A percentile compares a stretch with the other conserved stretches of the same genome.
These are phyloP conservation scores for Jackrogersella multiformis DNA, from an alignment of 495 filamentous ascomycete species.

Conservation along the genomic window DNA sequence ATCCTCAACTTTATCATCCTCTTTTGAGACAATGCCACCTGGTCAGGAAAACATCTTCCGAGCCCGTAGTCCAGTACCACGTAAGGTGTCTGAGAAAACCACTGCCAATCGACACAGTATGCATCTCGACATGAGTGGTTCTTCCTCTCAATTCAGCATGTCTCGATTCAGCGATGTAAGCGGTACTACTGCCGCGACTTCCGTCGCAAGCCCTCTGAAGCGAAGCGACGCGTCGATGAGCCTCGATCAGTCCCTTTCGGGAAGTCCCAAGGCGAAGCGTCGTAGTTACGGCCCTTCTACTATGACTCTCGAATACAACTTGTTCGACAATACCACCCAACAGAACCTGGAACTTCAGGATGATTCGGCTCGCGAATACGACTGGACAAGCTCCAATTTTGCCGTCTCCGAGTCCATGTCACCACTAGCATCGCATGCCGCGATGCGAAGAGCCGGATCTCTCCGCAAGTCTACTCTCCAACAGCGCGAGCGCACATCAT, in stretches of 20 bases:
- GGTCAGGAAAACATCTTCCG: slow-evolving; percentile 66
- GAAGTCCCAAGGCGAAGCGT: slow-evolving; percentile 86
- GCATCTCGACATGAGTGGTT: slow-evolving; percentile 59
- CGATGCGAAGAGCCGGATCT: slow-evolving; percentile 69
- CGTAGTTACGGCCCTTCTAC: slow-evolving; percentile 77
- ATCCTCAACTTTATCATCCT: slow-evolving; percentile 54
- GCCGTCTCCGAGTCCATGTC: slow-evolving; percentile 46
- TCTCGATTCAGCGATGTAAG: slow-evolving; percentile 55
- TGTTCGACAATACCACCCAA: slow-evolving; percentile 69
- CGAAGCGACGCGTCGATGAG: slow-evolving; percentile 91
- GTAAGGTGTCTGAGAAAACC: slow-evolving; percentile 56
- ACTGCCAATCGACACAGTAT: slow-evolving; percentile 55
- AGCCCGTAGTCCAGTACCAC: slow-evolving; percentile 52
- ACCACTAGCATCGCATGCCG: slow-evolving; percentile 42
- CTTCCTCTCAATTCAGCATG: slow-evolving; percentile 59
- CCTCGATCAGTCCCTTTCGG: slow-evolving; percentile 76
- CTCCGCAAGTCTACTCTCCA: slow-evolving; percentile 87
- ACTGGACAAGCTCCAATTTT: slow-evolving; percentile 47
- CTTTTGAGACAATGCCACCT: slow-evolving; percentile 44
- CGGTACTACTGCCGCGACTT: slow-evolving; percentile 49
- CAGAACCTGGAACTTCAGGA: slow-evolving; percentile 57
- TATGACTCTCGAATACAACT: slow-evolving; percentile 69
- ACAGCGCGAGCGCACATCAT: slow-evolving; percentile 75
- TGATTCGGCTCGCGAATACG: slow-evolving; percentile 55
- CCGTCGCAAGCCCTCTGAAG: slow-evolving; percentile 86